Evolutionary conservation across 441 rosid species (phyloP).

Genomic region (Populus trichocarpa): DNA sequence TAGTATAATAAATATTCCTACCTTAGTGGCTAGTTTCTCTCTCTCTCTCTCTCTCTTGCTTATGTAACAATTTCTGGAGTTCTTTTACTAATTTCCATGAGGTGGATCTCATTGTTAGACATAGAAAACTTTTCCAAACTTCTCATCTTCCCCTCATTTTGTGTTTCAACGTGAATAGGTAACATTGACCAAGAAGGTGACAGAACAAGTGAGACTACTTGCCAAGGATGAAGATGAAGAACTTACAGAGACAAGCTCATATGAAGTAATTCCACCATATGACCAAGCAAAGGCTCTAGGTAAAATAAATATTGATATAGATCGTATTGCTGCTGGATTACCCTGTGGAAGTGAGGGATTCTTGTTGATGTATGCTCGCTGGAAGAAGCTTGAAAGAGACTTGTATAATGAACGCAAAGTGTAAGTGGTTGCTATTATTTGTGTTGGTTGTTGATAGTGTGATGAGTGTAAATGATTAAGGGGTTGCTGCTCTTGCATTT

Average conservation of each 20-base stretch:
- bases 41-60: background rate
- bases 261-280: conserved; percentile 79
- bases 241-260: conserved; percentile 69
- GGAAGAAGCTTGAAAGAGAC: conserved; percentile 99
- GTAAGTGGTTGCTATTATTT: conserved; percentile 38
- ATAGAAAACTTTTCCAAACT: background rate
- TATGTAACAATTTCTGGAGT: background rate
- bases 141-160: background rate
- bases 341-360: conserved; percentile 99
- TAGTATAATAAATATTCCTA: background rate
- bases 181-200: conserved; percentile 81
- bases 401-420: conserved; percentile 96
- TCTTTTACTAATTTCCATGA: background rate
- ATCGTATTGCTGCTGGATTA: conserved; percentile 98
- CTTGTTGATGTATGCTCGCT: conserved; percentile 99
- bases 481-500: conserved; percentile 5
- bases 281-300: conserved; percentile 99
- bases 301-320: conserved; percentile 91
- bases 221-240: conserved; percentile 94
- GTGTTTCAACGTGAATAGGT: conserved; percentile 42
- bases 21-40: background rate
- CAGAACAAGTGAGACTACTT: conserved; percentile 92
- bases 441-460: conserved; percentile 7
- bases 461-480: background rate
- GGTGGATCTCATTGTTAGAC: conserved; percentile 5